Evolutionary conservation across 208 protist species (phyloP).

Genomic region (Acanthamoeba castellanii): DNA sequence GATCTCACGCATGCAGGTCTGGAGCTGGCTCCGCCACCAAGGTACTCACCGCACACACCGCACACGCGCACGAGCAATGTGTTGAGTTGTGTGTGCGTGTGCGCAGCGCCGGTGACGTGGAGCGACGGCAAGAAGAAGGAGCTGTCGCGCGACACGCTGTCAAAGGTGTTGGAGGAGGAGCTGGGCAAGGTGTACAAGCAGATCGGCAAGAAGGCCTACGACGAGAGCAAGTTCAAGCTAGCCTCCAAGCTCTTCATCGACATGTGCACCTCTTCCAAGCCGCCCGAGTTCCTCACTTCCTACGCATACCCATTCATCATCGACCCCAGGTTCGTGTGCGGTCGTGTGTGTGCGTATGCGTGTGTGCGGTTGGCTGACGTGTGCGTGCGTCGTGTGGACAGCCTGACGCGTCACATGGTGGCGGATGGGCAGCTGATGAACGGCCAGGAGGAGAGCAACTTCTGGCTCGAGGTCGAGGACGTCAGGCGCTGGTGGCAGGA

Average conservation of each 20-base stretch:
- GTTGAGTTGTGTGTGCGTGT: background rate
- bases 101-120: background rate
- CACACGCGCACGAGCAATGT: background rate
- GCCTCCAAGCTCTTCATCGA: constrained; percentile 55
- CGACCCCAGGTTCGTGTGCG: background rate
- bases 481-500: constrained; percentile 76
- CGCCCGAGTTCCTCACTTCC: constrained; percentile 26
- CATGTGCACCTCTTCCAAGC: constrained; percentile 27
- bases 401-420: background rate
- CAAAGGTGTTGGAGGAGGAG: constrained; percentile 68
- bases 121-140: constrained; percentile 6
- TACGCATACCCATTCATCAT: constrained; percentile 17
- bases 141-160: constrained; percentile 23
- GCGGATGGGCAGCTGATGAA: background rate
- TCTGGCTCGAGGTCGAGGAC: constrained; percentile 75
- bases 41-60: background rate
- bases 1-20: constrained; percentile 78
- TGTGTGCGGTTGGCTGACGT: no score
- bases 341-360: no score
- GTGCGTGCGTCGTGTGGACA: background rate
- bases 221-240: constrained; percentile 45
- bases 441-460: constrained; percentile 62
- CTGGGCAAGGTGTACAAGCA: constrained; percentile 42
- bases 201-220: constrained; percentile 69
- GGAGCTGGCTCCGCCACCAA: constrained; percentile 76